Evolutionary conservation across 129 eudicot species (phyloP).

Genomic region (Escallonia rubra): DNA sequence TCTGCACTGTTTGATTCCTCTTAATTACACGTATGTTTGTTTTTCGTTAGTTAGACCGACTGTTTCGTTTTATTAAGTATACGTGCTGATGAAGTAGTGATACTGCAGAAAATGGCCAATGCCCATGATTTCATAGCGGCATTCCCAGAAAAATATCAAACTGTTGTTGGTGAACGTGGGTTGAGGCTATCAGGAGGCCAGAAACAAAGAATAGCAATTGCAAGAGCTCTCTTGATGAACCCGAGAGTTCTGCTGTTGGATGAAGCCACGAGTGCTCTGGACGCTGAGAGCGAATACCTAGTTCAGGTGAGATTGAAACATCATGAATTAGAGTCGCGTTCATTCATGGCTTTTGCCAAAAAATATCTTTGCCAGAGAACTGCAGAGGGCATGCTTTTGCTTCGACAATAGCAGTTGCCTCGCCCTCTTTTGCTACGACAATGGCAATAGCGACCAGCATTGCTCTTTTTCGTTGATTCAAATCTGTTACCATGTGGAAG

Average conservation of each 20-base stretch:
- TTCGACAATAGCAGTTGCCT: no score
- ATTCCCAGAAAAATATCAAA: slow-evolving; percentile 42
- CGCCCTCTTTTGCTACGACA: no score
- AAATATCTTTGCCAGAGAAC: no score
- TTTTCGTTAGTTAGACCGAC: no score
- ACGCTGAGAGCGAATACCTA: slow-evolving; percentile 44
- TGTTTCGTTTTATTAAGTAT: not conserved
- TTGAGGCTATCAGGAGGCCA: slow-evolving; percentile 48
- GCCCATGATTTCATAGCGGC: slow-evolving; percentile 32
- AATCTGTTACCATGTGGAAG: no score
- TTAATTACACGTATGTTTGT: not conserved
- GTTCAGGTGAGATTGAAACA: slow-evolving; percentile 38
- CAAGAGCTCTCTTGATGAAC: slow-evolving; percentile 53
- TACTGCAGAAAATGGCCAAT: slow-evolving; percentile 51
- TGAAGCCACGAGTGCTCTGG: slow-evolving; percentile 54
- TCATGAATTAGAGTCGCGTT: not conserved
- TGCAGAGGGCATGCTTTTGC: no score
- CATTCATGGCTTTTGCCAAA: no score
- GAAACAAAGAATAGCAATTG: slow-evolving; percentile 45
- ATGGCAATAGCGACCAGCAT: no score
- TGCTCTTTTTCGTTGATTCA: no score
- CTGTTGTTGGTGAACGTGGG: slow-evolving; percentile 61
- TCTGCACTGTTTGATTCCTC: slow-evolving; percentile 1
- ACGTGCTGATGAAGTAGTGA: not conserved
- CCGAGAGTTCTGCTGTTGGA: slow-evolving; percentile 48